Conservation (phyloP, 2,329 filamentous ascomycete genomes). For the Pseudocercospora pini-densiflorae region DNA sequence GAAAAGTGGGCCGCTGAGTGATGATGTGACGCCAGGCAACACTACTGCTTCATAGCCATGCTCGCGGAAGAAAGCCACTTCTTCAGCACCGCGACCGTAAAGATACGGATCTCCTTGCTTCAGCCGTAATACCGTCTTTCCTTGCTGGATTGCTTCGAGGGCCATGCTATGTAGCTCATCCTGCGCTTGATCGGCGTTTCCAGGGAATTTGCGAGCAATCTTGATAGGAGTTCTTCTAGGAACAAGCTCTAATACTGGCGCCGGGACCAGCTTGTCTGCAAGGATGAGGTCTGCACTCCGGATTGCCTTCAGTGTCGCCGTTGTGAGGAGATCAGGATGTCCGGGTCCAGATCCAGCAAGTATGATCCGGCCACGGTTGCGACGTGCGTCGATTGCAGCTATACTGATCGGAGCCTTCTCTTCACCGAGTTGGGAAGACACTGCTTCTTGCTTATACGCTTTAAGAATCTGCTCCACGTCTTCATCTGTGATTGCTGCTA, state of each 20-base stretch:
- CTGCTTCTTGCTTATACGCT: conserved; percentile 63
- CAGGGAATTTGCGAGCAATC: conserved; percentile 96
- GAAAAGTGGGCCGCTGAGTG: conserved; percentile 84
- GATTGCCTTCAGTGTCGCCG: conserved; percentile 78
- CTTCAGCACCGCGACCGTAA: conserved; percentile 93
- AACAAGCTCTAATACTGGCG: conserved; percentile 84
- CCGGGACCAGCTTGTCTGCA: conserved; percentile 83
- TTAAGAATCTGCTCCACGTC: conserved; percentile 79
- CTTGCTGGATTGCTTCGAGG: conserved; percentile 68
- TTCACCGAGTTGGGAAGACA: conserved; percentile 34
- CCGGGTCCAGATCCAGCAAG: conserved; percentile 92
- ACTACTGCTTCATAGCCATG: conserved; percentile 71
- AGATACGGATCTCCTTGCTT: conserved; percentile 98
- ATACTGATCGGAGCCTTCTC: conserved; percentile 36
- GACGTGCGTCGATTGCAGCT: conserved; percentile 36
- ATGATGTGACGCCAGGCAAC: conserved; percentile 87
- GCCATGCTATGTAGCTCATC: conserved; percentile 84
- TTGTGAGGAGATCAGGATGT: conserved; percentile 88
- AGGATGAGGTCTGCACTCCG: conserved; percentile 76
- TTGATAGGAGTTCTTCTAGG: conserved; percentile 86
- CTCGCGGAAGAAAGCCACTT: conserved; percentile 79
- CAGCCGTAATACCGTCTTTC: conserved; percentile 81
- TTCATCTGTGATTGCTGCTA: conserved; percentile 77
- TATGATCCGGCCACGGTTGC: conserved; percentile 71
- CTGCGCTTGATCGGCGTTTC: conserved; percentile 92